These are phyloP conservation scores for Pythium brachiatum DNA, from an alignment of 352 stramenopile species.

Conservation along the genomic window DNA sequence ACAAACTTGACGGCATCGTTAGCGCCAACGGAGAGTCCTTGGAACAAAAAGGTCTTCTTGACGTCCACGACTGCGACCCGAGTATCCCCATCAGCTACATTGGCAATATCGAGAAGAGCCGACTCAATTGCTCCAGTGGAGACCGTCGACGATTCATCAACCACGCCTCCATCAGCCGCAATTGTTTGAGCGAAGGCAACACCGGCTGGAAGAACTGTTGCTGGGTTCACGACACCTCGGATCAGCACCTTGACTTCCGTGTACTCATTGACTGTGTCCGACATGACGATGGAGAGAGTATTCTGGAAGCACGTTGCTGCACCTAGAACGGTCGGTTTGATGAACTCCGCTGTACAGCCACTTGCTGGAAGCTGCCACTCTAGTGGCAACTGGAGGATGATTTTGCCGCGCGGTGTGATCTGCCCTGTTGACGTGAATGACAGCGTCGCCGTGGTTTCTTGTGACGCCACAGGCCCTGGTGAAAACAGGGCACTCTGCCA, in stretches of 20 bases:
- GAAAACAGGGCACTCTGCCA: constrained; percentile 45
- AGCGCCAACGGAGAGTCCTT: constrained; percentile 35
- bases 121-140: constrained; percentile 37
- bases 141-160: constrained; percentile 39
- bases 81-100: constrained; percentile 31
- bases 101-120: constrained; percentile 37
- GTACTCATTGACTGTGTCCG: constrained; percentile 37
- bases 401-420: constrained; percentile 31
- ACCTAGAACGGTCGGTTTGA: constrained; percentile 31
- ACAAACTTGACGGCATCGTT: constrained; percentile 66
- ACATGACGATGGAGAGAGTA: constrained; percentile 32
- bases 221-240: constrained; percentile 44
- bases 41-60: constrained; percentile 45
- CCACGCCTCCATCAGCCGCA: constrained; percentile 42
- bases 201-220: constrained; percentile 30
- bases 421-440: constrained; percentile 39
- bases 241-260: constrained; percentile 38
- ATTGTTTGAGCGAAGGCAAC: constrained; percentile 28
- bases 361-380: constrained; percentile 40
- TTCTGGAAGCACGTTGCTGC: constrained; percentile 34
- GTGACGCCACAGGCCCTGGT: constrained; percentile 51
- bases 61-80: constrained; percentile 52
- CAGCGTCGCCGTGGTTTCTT: constrained; percentile 41
- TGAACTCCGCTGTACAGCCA: constrained; percentile 32
- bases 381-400: constrained; percentile 39